These are phyloP conservation scores for Pestalotiopsis sp. DNA, from an alignment of 2,329 filamentous ascomycete genomes.

Conservation along the genomic window DNA sequence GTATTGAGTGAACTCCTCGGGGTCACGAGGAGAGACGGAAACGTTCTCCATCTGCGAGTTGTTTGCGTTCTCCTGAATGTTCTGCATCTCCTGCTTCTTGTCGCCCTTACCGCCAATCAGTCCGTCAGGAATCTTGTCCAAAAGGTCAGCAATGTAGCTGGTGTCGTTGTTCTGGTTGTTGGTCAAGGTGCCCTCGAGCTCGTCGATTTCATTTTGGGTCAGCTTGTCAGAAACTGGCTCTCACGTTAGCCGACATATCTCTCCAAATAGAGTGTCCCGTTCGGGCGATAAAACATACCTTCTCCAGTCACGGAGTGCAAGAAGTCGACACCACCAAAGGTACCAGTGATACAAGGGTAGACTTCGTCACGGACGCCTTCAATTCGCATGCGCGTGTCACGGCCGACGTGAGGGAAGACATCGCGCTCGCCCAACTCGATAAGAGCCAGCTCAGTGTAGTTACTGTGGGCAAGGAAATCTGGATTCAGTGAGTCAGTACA, in stretches of 20 bases:
- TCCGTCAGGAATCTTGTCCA: constrained; percentile 80
- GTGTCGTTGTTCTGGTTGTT: constrained; percentile 66
- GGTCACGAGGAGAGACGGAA: constrained; percentile 74
- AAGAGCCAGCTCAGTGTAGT: constrained; percentile 86
- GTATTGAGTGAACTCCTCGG: constrained; percentile 83
- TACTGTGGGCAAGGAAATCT: constrained; percentile 93
- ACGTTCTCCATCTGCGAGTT: constrained; percentile 76
- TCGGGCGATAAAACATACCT: constrained; percentile 38
- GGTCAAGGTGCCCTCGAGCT: constrained; percentile 81
- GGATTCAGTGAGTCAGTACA: constrained; percentile 12
- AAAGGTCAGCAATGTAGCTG: constrained; percentile 75
- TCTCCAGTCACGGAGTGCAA: constrained; percentile 81
- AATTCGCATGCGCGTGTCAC: constrained; percentile 70
- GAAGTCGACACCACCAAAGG: constrained; percentile 94
- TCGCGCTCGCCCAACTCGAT: constrained; percentile 82
- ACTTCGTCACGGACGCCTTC: constrained; percentile 67
- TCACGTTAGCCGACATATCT: neutral
- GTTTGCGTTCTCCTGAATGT: constrained; percentile 77
- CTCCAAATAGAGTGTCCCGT: no score
- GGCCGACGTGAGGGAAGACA: constrained; percentile 86
- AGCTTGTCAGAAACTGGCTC: constrained; percentile 79
- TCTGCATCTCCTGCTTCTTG: constrained; percentile 74
- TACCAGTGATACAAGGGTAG: constrained; percentile 86
- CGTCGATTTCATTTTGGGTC: constrained; percentile 87
- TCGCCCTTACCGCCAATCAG: constrained; percentile 77